A percentile compares a stretch with the other conserved stretches of the same genome.
phyloP scores from a whole-genome alignment of 73 alveolate genomes.

The Paramecium tetraurelia region DNA sequence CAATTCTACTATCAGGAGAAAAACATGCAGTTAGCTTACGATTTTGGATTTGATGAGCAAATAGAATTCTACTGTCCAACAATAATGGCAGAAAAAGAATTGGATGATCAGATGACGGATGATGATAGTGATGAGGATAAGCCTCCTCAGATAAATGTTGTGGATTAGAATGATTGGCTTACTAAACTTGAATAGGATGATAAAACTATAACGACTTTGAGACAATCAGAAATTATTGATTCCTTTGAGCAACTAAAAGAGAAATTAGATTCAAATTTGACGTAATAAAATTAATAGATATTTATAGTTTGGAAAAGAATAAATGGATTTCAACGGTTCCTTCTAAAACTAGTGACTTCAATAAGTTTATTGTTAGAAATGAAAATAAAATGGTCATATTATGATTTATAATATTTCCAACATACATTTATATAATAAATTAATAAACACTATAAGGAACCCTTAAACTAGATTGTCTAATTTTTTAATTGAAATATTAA shows the following conservation, averaged over 20 bases:
- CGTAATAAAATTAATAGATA: not conserved
- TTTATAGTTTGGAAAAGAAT: conserved; percentile 33
- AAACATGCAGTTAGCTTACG: conserved; percentile 46
- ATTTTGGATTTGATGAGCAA: conserved; percentile 37
- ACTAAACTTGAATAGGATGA: conserved; percentile 57
- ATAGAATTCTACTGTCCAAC: conserved; percentile 50
- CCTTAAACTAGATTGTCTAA: not conserved
- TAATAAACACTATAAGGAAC: not conserved
- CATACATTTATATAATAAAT: not conserved
- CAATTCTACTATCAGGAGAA: conserved; percentile 34
- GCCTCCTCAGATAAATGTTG: conserved; percentile 47
- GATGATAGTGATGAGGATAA: conserved; percentile 65
- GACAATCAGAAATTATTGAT: conserved; percentile 25
- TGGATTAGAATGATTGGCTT: conserved; percentile 40
- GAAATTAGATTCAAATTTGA: conserved; percentile 42
- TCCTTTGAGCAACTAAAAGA: not conserved
- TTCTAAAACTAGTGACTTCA: conserved; percentile 47
- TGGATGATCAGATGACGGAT: conserved; percentile 57
- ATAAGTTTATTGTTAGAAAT: conserved; percentile 36
- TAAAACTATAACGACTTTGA: not conserved
- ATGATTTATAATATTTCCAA: conserved; percentile 19
- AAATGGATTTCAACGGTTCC: conserved; percentile 59
- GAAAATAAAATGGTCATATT: conserved; percentile 46
- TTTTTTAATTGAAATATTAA: too few species aligned
- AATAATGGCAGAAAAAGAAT: conserved; percentile 34